phyloP scores from a whole-genome alignment of 2,329 filamentous ascomycete genomes.

The Penicillium sp. region DNA sequence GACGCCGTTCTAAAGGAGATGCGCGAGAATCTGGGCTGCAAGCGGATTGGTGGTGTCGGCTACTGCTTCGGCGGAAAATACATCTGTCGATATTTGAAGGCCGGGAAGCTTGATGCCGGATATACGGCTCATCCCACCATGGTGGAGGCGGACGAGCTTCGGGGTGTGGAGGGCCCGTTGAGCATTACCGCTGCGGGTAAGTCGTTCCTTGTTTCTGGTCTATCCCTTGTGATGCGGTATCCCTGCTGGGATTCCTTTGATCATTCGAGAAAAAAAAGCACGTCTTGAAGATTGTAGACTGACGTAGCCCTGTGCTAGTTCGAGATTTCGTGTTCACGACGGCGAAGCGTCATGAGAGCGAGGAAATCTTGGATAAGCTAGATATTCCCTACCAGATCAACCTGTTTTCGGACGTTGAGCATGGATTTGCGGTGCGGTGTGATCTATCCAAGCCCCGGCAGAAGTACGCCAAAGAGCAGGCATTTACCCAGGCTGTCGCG shows the following conservation, averaged over 20 bases:
- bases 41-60: slow-evolving; percentile 52
- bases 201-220: no score
- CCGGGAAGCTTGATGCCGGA: slow-evolving; percentile 25
- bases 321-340: slow-evolving; percentile 58
- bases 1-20: slow-evolving; percentile 48
- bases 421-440: slow-evolving; percentile 74
- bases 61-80: slow-evolving; percentile 62
- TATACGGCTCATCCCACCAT: slow-evolving; percentile 32
- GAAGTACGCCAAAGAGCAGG: slow-evolving; percentile 75
- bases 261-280: no score
- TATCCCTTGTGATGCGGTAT: no score
- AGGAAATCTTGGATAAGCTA: slow-evolving; percentile 61
- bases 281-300: no score
- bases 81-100: slow-evolving; percentile 40
- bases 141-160: slow-evolving; percentile 25
- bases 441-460: slow-evolving; percentile 62
- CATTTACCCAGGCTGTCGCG: slow-evolving; percentile 74
- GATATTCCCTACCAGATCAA: slow-evolving; percentile 72
- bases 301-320: slow-evolving; percentile 11
- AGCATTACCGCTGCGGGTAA: slow-evolving; percentile 29
- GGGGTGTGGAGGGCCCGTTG: slow-evolving; percentile 25
- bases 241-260: no score
- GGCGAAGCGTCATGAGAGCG: slow-evolving; percentile 65
- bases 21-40: slow-evolving; percentile 33
- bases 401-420: slow-evolving; percentile 70